Evolutionary conservation across 306 rosid genomes (phyloP).

Genomic region (Casuarina equisetifolia): DNA sequence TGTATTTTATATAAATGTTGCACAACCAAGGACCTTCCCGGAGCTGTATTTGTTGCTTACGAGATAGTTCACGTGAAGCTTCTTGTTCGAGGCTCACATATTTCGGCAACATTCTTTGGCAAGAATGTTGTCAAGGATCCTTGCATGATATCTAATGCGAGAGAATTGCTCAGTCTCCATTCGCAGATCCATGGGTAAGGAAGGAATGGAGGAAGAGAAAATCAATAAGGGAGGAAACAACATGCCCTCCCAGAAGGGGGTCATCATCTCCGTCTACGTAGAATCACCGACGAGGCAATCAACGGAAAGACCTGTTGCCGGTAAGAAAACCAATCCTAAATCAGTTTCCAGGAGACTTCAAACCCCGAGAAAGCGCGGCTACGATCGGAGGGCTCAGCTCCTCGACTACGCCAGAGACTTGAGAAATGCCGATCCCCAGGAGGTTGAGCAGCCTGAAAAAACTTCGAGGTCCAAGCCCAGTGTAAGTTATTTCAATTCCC

Average conservation of each 20-base stretch:
- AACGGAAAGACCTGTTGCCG: background rate
- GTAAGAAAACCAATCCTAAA: background rate
- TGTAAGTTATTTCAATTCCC: background rate
- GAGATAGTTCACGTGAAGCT: background rate
- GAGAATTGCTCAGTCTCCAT: background rate
- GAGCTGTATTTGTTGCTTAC: background rate
- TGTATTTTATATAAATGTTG: too few species aligned
- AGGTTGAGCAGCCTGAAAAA: background rate
- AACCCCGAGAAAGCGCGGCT: background rate
- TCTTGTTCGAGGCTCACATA: background rate
- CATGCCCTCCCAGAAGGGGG: background rate
- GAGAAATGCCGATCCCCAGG: background rate
- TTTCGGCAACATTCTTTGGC: too few species aligned
- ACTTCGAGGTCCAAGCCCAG: background rate
- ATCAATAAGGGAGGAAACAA: background rate
- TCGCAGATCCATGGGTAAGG: background rate
- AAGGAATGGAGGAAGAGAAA: background rate
- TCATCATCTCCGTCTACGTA: constrained; percentile 2
- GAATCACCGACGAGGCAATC: background rate
- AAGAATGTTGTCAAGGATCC: too few species aligned
- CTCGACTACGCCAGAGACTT: constrained; percentile 5
- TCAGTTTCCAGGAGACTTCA: background rate
- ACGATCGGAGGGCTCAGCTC: constrained; percentile 7
- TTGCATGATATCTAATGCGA: too few species aligned
- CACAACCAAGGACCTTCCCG: background rate